A percentile compares a stretch with the other conserved stretches of the same genome.
These are phyloP conservation scores for Cinnamomum chago DNA, from an alignment of 164 flowering plant species.

Conservation along the genomic window DNA sequence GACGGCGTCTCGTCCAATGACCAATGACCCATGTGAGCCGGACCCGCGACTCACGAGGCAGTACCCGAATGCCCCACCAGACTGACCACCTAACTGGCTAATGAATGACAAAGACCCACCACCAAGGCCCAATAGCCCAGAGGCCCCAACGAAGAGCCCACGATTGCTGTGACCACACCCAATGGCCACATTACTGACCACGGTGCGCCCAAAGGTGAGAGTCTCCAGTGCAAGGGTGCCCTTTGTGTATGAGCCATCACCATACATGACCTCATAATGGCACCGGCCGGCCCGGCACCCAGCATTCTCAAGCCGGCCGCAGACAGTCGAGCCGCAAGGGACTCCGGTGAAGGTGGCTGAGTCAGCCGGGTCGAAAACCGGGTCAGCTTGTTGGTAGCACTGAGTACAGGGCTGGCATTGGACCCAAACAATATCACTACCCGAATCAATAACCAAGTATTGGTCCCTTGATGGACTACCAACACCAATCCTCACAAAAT, in stretches of 20 bases:
- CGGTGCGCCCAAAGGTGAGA: constrained; percentile 45
- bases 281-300: constrained; percentile 60
- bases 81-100: constrained; percentile 74
- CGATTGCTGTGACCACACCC: constrained; percentile 89
- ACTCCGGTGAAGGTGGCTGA: constrained; percentile 70
- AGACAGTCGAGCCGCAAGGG: constrained; percentile 54
- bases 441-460: constrained; percentile 84
- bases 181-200: constrained; percentile 62
- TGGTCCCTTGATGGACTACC: constrained; percentile 78
- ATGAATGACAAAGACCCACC: constrained; percentile 80
- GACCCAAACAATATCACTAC: constrained; percentile 88
- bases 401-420: constrained; percentile 81
- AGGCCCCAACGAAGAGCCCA: constrained; percentile 89
- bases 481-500: constrained; percentile 80
- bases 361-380: constrained; percentile 69
- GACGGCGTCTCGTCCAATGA: constrained; percentile 63
- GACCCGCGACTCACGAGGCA: constrained; percentile 77
- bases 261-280: constrained; percentile 65
- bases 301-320: constrained; percentile 41
- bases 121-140: constrained; percentile 86
- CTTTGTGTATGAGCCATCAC: constrained; percentile 68
- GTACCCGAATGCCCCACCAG: constrained; percentile 74
- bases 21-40: constrained; percentile 50
- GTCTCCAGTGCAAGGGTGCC: constrained; percentile 63
- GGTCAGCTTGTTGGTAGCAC: constrained; percentile 83